These are phyloP conservation scores for Eucalyptus microcorys DNA, from an alignment of 345 rosid species.

Conservation along the genomic window DNA sequence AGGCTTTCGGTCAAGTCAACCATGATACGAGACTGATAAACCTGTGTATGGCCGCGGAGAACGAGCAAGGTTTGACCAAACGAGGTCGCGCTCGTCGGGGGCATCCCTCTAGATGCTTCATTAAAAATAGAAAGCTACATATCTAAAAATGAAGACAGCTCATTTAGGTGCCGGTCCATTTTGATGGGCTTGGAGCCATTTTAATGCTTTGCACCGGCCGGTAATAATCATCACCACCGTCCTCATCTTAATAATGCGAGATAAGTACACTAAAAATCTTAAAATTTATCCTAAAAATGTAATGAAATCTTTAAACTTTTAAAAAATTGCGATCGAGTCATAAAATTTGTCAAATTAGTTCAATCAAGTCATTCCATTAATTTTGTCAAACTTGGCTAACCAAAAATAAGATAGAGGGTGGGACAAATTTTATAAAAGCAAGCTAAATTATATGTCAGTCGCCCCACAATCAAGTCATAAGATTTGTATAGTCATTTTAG, in stretches of 20 bases:
- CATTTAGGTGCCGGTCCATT: background rate
- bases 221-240: background rate
- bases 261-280: too few species aligned
- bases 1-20: background rate
- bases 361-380: too few species aligned
- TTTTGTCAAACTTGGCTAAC: too few species aligned
- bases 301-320: rapidly evolving
- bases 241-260: background rate
- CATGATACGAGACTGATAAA: background rate
- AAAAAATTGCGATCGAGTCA: too few species aligned
- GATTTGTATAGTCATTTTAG: too few species aligned
- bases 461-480: too few species aligned
- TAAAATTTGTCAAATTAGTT: too few species aligned
- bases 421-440: too few species aligned
- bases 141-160: background rate
- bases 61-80: background rate
- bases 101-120: background rate
- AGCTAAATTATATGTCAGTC: too few species aligned
- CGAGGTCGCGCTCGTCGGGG: background rate
- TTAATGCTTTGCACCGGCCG: background rate
- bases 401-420: too few species aligned
- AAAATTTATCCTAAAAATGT: too few species aligned
- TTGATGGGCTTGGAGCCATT: background rate
- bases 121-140: background rate
- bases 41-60: background rate